Evolutionary conservation across 192 early-diverging fungal species (phyloP), one percentile per base, ranked within the genome.

Genomic region (Coemansia sp.): DNA sequence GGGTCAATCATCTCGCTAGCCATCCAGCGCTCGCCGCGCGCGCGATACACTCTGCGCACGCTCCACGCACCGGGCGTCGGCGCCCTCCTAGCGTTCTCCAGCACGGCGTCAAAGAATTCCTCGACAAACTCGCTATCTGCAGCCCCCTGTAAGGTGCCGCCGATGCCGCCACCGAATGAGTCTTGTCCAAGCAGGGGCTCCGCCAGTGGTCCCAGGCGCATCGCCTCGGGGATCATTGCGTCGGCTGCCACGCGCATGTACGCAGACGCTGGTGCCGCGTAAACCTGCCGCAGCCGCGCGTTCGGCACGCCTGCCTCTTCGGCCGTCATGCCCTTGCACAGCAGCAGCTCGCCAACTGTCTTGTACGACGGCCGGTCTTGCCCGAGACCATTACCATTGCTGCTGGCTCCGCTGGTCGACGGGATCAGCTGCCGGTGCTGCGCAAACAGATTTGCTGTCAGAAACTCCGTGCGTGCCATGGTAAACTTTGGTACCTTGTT

Each of bases 401-500:
- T 11, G 12, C 38, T 48, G 45, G 30, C 13, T 22, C 55, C 66
- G 17, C 38, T 24, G n/a, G 43, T 18, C 0, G 53, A 30, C 27
- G 27, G 48, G 8, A 68, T 61, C 11, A 78, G 17, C 62, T 78
- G 74, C 25, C 68, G 60, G 53, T 71, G 44, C 62, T 57, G 68
- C n/a, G 74, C 52, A 45, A 78, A 78, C 9, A 78, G 42, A 22
- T 57, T 61, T 0, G 74, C 74, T 19, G 52, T 56, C 45, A 71
- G 45, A 42, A 78, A 78, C 33, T 78, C 74, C 5, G 74, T 41
- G 14, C 66, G 68, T 21, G 68, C 48, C 54, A 78, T 66, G 0
- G 74, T 71, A 27, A 78, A 78, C 46, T 78, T 78, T 0, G 74
- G 74, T 24, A 78, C 74, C n/a, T 57, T 59, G 67, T 34, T 59